Evolutionary conservation across 2,329 filamentous ascomycete species (phyloP).

Genomic region (Curvularia hawaiiensis): DNA sequence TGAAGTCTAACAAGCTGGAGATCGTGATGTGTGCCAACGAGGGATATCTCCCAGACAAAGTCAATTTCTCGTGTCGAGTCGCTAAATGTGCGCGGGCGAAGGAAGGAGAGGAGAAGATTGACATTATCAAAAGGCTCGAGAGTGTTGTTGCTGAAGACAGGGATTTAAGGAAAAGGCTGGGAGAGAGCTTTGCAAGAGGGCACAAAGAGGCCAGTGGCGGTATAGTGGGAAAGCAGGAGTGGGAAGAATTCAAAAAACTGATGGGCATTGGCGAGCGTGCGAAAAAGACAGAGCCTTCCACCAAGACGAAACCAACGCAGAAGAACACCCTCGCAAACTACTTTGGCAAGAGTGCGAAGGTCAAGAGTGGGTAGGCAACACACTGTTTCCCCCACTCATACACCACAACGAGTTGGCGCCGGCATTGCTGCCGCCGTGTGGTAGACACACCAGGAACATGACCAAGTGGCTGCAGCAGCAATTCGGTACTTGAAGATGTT

Average conservation of each 20-base stretch:
- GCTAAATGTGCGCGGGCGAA: slow-evolving; percentile 60
- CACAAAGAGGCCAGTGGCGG: slow-evolving; percentile 72
- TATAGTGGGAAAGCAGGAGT: slow-evolving; percentile 64
- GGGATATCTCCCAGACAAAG: slow-evolving; percentile 65
- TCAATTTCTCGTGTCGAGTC: slow-evolving; percentile 71
- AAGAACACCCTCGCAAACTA: slow-evolving; percentile 45
- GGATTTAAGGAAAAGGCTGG: slow-evolving; percentile 56
- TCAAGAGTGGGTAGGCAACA: not conserved
- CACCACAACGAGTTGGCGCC: not conserved
- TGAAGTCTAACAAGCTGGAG: slow-evolving; percentile 64
- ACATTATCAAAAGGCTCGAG: slow-evolving; percentile 66
- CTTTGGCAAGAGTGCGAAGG: slow-evolving; percentile 28
- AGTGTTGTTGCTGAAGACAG: slow-evolving; percentile 53
- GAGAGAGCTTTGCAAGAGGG: slow-evolving; percentile 68
- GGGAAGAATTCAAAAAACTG: slow-evolving; percentile 66
- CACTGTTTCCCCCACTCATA: not conserved
- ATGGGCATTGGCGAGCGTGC: slow-evolving; percentile 64
- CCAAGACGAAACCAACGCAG: slow-evolving; percentile 37
- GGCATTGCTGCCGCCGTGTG: not conserved
- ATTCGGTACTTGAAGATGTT: not conserved
- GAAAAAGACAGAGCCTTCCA: slow-evolving; percentile 44
- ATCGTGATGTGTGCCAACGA: slow-evolving; percentile 71
- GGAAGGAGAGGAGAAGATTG: slow-evolving; percentile 58
- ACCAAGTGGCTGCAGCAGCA: slow-evolving; percentile 3
- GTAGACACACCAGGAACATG: slow-evolving; percentile 10